Evolutionary conservation across 768 basidiomycete genomes (phyloP).

Genomic region (Boletus rubropictus): DNA sequence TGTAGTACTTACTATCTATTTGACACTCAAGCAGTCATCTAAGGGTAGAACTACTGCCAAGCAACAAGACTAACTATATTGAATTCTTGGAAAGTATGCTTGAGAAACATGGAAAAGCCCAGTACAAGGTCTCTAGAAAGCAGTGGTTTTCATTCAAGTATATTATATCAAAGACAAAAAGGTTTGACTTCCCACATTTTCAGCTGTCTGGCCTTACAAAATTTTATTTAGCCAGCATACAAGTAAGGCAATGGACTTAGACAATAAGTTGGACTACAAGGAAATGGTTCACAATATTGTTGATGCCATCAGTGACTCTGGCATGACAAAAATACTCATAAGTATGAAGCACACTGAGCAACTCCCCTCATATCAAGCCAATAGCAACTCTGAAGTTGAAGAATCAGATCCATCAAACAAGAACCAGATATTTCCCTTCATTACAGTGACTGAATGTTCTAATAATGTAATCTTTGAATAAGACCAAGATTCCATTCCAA

Average conservation of each 20-base stretch:
- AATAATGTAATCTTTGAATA: too few relatives aligned
- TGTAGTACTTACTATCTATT: not conserved
- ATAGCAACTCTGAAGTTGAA: not conserved
- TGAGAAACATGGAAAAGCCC: not conserved
- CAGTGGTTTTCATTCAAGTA: not conserved
- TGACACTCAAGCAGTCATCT: not conserved
- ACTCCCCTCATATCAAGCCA: not conserved
- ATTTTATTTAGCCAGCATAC: too few relatives aligned
- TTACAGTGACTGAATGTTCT: too few relatives aligned
- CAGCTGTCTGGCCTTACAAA: too few relatives aligned
- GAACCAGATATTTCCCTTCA: too few relatives aligned
- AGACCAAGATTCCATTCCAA: too few relatives aligned
- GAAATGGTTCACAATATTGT: not conserved
- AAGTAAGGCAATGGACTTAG: not conserved
- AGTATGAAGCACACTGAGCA: too few relatives aligned
- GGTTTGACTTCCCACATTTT: too few relatives aligned
- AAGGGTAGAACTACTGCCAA: not conserved
- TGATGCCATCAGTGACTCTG: not conserved
- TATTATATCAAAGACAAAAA: too few relatives aligned
- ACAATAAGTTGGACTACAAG: not conserved
- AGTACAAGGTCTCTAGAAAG: not conserved
- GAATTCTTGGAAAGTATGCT: not conserved
- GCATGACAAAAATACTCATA: not conserved
- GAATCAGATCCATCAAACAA: not conserved
- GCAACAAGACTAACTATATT: not conserved